Base-by-base conservation (phyloP, 441 rosid genomes). In the Gossypium trilobum region DNA sequence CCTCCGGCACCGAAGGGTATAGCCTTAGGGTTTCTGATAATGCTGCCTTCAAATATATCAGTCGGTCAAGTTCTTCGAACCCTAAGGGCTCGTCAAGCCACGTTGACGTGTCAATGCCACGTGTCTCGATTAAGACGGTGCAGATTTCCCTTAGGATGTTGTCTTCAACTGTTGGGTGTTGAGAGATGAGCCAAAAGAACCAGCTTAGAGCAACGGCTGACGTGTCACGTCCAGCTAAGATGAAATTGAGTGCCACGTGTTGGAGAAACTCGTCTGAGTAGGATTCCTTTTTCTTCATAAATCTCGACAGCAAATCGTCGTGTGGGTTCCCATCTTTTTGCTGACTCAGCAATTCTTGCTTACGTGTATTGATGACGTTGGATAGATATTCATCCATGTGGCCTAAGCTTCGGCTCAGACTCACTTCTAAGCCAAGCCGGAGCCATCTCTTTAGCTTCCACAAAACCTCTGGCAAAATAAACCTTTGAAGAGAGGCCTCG, bases 201-300 rank as follows among this genome's bases (percentile, higher is more conserved):
- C 98, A 92, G 87, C 91, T 72, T 20, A 95, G 68, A 11, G 99
- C 97, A 1, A 91, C 99, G 0, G 98, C 87, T 72, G 96, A 91
- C 78, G 98, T 95, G 89, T 95, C 98, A 16, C 99, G 93, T 25
- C 99, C 99, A 48, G 99, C 99, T 50, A 92, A 85, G 85, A 95
- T 89, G 87, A 95, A 95, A 63, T 89, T 95, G 58, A 89, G 92
- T 8, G 98, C 99, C 77, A 95, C 95, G 78, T 90, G 96, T 76
- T 88, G 90, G 66, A 95, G 95, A 68, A 85, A 83, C 1, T 81
- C 72, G 78, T 91, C 96, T 0, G 98, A 79, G 85, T 89, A 91
- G 69, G 89, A 75, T 57, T 92, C 96, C 39, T 92, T 95, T 73
- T 91, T 92, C 81, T 87, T 95, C 85, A 95, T 86, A 84, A 95